Evolutionary conservation across 148 eudicot species (phyloP).

Genomic region (Selenicereus undatus): DNA sequence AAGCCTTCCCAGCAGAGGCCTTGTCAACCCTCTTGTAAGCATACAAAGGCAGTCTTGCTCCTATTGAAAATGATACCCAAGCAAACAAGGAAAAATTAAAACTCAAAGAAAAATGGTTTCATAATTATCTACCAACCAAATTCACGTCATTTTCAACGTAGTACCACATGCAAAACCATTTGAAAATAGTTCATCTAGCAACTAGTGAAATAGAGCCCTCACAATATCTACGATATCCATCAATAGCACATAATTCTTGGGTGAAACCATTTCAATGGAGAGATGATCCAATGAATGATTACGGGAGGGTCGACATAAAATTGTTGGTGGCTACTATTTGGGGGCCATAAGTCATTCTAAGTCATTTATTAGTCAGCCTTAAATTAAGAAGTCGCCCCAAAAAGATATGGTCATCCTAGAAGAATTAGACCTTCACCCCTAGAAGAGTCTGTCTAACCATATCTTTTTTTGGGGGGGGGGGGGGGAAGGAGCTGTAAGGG

Average conservation of each 20-base stretch:
- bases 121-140: background rate
- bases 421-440: too few species aligned
- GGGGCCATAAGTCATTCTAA: too few species aligned
- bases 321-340: too few species aligned
- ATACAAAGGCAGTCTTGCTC: constrained; percentile 71
- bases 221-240: background rate
- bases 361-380: too few species aligned
- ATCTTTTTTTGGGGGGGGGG: too few species aligned
- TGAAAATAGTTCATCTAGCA: background rate
- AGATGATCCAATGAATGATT: too few species aligned
- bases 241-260: background rate
- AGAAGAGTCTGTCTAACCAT: too few species aligned
- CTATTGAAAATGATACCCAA: constrained; percentile 26
- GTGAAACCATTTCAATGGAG: too few species aligned
- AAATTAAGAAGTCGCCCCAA: too few species aligned
- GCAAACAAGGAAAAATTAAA: constrained; percentile 2
- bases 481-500: too few species aligned
- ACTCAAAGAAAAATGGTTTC: background rate
- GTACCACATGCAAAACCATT: background rate
- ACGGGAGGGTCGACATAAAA: too few species aligned
- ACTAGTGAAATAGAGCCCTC: background rate
- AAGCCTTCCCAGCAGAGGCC: constrained; percentile 35
- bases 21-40: constrained; percentile 55
- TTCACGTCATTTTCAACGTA: background rate
- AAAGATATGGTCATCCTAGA: too few species aligned